phyloP scores from a whole-genome alignment of 208 protist species.

The Leishmania aethiopica region DNA sequence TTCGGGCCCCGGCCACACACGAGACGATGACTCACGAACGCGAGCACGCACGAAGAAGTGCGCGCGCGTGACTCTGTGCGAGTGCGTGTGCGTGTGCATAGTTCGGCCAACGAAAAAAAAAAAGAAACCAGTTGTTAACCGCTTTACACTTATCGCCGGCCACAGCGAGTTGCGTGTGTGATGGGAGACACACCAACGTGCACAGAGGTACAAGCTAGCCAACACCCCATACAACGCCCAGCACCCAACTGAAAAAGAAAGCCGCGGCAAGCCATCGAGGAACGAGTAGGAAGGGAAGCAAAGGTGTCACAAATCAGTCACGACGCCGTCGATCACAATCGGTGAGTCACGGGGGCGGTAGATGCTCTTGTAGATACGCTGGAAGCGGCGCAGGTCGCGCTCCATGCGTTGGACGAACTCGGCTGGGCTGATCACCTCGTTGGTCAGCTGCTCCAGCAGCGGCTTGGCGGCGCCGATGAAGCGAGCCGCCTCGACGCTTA shows the following conservation, averaged over 20 bases:
- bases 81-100: not conserved
- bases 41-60: not conserved
- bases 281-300: not conserved
- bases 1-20: not conserved
- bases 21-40: not conserved
- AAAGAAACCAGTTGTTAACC: not conserved
- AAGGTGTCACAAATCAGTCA: slow-evolving; percentile 58
- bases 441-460: slow-evolving; percentile 39
- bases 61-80: not conserved
- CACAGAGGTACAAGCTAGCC: no score
- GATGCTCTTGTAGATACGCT: slow-evolving; percentile 49
- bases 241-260: not conserved
- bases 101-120: not conserved
- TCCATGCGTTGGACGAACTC: slow-evolving; percentile 61
- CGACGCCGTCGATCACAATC: slow-evolving; percentile 81
- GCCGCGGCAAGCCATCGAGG: not conserved
- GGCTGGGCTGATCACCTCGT: slow-evolving; percentile 15
- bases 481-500: slow-evolving; percentile 36
- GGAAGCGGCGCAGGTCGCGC: slow-evolving; percentile 48
- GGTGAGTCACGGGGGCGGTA: slow-evolving; percentile 65
- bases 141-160: not conserved
- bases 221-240: not conserved
- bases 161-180: not conserved
- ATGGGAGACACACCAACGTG: not conserved
- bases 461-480: slow-evolving; percentile 49